phyloP scores from a whole-genome alignment of 208 protist genomes.

The Histomonas meleagridis region DNA sequence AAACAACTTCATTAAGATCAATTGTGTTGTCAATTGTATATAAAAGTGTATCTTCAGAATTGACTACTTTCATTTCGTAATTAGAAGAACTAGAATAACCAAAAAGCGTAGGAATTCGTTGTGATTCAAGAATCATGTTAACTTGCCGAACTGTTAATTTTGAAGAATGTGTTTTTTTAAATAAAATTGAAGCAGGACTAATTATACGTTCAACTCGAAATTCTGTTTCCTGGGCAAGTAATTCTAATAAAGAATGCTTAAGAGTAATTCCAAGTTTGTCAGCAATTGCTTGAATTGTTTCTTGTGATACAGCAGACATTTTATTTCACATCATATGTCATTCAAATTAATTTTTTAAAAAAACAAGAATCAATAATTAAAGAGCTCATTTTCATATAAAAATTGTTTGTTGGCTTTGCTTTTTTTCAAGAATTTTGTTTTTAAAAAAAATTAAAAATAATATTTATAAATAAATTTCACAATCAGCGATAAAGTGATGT shows the following conservation, averaged over 20 bases:
- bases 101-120: neutral
- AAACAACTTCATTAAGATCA: neutral
- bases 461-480: no score
- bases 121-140: neutral
- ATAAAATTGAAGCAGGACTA: neutral
- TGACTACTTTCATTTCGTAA: neutral
- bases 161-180: neutral
- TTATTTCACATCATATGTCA: no score
- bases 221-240: neutral
- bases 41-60: neutral
- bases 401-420: no score
- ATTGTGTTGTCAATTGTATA: neutral
- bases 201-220: neutral
- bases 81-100: neutral
- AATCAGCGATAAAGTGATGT: neutral
- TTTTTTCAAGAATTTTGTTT: no score
- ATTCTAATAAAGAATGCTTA: neutral
- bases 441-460: no score
- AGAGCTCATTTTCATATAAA: no score
- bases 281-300: neutral
- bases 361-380: no score
- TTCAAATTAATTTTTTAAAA: no score
- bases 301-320: no score
- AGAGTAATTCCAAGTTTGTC: neutral
- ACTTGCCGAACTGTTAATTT: neutral